Conservation (phyloP, 2,329 filamentous ascomycete genomes). For the Aspergillus melleus region DNA sequence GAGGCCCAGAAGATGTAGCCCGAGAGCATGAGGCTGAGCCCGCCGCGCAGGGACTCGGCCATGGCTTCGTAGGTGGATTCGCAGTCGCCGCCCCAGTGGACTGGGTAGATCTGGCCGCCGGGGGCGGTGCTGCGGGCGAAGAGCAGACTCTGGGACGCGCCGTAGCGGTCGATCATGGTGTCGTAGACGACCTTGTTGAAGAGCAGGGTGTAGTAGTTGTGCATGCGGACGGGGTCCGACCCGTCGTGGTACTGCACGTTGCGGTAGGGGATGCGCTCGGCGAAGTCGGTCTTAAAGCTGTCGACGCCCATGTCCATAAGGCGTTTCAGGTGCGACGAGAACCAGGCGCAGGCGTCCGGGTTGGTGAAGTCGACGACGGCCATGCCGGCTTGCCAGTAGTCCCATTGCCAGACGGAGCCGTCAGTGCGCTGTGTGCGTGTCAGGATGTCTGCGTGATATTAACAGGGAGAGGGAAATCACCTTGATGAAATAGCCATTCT, state of each 20-base stretch:
- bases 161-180: constrained; percentile 56
- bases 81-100: constrained; percentile 74
- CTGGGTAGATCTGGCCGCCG: constrained; percentile 68
- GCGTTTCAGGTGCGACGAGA: constrained; percentile 58
- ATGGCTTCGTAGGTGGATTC: constrained; percentile 73
- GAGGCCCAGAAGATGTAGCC: constrained; percentile 70
- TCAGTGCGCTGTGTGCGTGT: constrained; percentile 52
- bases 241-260: constrained; percentile 66
- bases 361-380: constrained; percentile 74
- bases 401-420: constrained; percentile 73
- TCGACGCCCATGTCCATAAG: constrained; percentile 71
- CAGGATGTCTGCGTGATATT: not conserved
- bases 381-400: constrained; percentile 77
- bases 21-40: constrained; percentile 62
- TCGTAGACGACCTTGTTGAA: constrained; percentile 72
- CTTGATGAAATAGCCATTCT: constrained; percentile 67
- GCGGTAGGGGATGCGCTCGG: constrained; percentile 67
- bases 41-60: constrained; percentile 68
- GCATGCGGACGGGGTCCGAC: constrained; percentile 66
- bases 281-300: constrained; percentile 74
- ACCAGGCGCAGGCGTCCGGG: constrained; percentile 67
- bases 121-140: constrained; percentile 69
- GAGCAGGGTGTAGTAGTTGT: constrained; percentile 73
- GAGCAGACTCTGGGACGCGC: constrained; percentile 58
- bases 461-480: constrained; percentile 12